Conservation (phyloP, 805 yeast species). For the Wickerhamiella parazyma region DNA sequence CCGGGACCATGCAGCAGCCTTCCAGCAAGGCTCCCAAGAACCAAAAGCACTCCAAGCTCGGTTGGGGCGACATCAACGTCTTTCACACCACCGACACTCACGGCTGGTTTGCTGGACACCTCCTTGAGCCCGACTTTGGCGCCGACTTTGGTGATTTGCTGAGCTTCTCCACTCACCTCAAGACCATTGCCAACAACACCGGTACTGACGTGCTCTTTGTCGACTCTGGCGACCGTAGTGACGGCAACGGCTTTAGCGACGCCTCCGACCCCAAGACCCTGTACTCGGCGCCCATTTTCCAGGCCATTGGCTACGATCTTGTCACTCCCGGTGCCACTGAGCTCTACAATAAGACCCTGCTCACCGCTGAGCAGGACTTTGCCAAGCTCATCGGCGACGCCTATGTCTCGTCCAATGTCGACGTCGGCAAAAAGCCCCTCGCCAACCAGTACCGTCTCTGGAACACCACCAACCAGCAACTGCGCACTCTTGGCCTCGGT, state of each 20-base stretch:
- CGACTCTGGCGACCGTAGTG: constrained; percentile 87
- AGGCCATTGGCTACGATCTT: constrained; percentile 51
- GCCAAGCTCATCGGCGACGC: constrained; percentile 41
- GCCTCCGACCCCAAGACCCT: constrained; percentile 58
- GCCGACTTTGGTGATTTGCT: constrained; percentile 89
- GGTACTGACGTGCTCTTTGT: constrained; percentile 54
- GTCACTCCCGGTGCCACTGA: constrained; percentile 86
- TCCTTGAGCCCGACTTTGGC: constrained; percentile 40
- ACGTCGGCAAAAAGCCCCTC: constrained; percentile 33
- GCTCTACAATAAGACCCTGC: constrained; percentile 51
- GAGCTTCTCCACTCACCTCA: constrained; percentile 46
- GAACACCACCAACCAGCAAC: constrained; percentile 39
- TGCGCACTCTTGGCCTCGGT: constrained; percentile 51
- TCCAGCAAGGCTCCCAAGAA: constrained; percentile 4
- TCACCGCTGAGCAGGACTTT: constrained; percentile 43
- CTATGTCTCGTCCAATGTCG: constrained; percentile 41
- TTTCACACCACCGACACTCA: constrained; percentile 95
- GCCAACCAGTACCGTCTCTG: constrained; percentile 58
- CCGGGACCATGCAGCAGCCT: constrained; percentile 5
- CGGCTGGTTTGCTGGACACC: constrained; percentile 88
- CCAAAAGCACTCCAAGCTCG: constrained; percentile 22
- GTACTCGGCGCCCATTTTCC: constrained; percentile 46
- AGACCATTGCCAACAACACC: constrained; percentile 29
- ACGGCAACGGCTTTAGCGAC: constrained; percentile 77
- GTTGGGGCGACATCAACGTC: constrained; percentile 65